phyloP scores from a whole-genome alignment of 495 filamentous ascomycete species.

The Xylaria palmicola region DNA sequence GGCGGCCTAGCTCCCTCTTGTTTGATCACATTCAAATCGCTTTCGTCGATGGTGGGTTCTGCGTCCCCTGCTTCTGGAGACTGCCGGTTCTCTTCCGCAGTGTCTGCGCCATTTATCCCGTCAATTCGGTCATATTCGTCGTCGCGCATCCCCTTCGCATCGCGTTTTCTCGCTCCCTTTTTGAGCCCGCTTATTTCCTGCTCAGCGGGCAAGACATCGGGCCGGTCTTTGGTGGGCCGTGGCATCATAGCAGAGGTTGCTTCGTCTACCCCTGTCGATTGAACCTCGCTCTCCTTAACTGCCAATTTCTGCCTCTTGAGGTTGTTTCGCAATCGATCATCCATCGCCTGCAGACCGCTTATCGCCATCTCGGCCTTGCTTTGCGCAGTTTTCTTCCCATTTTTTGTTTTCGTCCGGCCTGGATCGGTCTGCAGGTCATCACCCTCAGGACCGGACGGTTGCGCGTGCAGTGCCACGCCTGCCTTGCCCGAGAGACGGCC shows the following conservation, averaged over 20 bases:
- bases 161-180: constrained; percentile 17
- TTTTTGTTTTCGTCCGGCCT: not conserved
- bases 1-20: constrained; percentile 58
- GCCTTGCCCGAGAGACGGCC: constrained; percentile 19
- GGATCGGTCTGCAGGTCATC: not conserved
- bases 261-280: not conserved
- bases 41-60: constrained; percentile 10
- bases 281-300: constrained; percentile 23
- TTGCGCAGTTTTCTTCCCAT: not conserved
- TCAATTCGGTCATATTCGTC: constrained; percentile 5
- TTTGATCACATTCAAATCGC: constrained; percentile 42
- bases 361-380: constrained; percentile 13
- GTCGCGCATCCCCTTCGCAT: not conserved
- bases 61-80: constrained; percentile 9
- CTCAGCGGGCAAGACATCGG: constrained; percentile 5
- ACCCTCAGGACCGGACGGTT: not conserved
- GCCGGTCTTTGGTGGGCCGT: not conserved
- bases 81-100: constrained; percentile 30
- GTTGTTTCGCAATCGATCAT: constrained; percentile 22
- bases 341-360: constrained; percentile 29
- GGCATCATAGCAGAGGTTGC: constrained; percentile 15
- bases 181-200: not conserved
- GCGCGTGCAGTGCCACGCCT: not conserved
- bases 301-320: constrained; percentile 28
- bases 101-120: too few species aligned